These are phyloP conservation scores for Stephania japonica DNA, from an alignment of 164 flowering plant genomes.

Conservation along the genomic window DNA sequence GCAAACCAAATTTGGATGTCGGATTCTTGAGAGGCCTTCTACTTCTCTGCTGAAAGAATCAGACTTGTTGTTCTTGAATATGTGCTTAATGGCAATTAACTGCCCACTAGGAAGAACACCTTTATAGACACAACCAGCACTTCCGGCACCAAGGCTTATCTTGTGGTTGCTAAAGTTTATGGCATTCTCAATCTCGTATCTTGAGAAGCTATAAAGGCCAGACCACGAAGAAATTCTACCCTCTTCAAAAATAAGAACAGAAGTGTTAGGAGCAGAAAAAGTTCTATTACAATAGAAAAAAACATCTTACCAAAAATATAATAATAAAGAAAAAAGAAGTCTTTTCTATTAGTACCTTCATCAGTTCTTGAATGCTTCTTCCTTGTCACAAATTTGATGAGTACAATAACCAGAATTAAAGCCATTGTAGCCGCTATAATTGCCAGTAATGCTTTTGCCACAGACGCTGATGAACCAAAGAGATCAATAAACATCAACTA, in stretches of 20 bases:
- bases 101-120: slow-evolving; percentile 74
- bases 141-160: slow-evolving; percentile 50
- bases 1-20: slow-evolving; percentile 61
- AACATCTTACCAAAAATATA: no score
- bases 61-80: slow-evolving; percentile 35
- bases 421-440: slow-evolving; percentile 24
- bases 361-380: slow-evolving; percentile 16
- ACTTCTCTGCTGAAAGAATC: slow-evolving; percentile 63
- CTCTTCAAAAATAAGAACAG: not conserved
- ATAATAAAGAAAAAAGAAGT: no score
- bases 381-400: slow-evolving; percentile 42
- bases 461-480: slow-evolving; percentile 27
- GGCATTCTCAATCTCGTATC: slow-evolving; percentile 60
- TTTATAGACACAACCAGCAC: slow-evolving; percentile 66
- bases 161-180: slow-evolving; percentile 27
- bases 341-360: slow-evolving; percentile 11
- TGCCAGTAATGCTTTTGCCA: slow-evolving; percentile 28
- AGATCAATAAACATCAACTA: slow-evolving; percentile 1
- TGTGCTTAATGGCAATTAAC: slow-evolving; percentile 62
- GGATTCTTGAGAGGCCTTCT: slow-evolving; percentile 50
- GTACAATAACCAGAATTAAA: slow-evolving; percentile 25
- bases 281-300: no score
- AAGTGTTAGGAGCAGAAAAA: slow-evolving; percentile 4
- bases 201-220: slow-evolving; percentile 61
- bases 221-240: slow-evolving; percentile 36